Percentiles rank a stretch among this genome's conserved stretches.
phyloP scores from a whole-genome alignment of 345 rosid genomes.

The Arabis hirsuta region DNA sequence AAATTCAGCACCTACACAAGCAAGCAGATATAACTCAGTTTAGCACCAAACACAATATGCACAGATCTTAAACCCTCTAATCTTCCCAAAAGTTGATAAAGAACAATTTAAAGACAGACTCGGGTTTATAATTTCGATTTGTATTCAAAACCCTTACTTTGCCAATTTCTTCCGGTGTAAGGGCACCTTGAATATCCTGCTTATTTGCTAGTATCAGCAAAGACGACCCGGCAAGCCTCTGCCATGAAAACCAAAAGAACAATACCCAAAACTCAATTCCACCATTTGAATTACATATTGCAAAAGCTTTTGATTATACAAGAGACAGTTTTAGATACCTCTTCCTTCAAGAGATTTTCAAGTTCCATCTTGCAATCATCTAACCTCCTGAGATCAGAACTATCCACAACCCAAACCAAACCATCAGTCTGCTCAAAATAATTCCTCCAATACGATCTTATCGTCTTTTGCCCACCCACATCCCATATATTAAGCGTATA shows the following conservation, averaged over 20 bases:
- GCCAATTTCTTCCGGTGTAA: conserved; percentile 81
- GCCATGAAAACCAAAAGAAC: conserved; percentile 34
- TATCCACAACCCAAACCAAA: conserved; percentile 92
- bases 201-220: conserved; percentile 84
- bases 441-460: conserved; percentile 95
- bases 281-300: too few species aligned
- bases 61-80: conserved; percentile 5
- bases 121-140: background rate
- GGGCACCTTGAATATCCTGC: conserved; percentile 91
- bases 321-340: conserved; percentile 47
- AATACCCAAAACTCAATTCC: conserved; percentile 5
- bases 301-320: too few species aligned
- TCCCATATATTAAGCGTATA: conserved; percentile 92
- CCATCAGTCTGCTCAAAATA: conserved; percentile 99
- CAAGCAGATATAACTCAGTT: too few species aligned
- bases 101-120: too few species aligned
- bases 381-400: conserved; percentile 87
- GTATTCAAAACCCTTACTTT: conserved; percentile 53
- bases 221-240: conserved; percentile 92
- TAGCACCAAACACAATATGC: background rate
- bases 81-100: background rate
- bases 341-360: conserved; percentile 93
- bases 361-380: conserved; percentile 95
- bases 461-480: conserved; percentile 91
- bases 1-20: conserved; percentile 68